Evolutionary conservation across 2,329 filamentous ascomycete genomes (phyloP).

Genomic region (Verticillium klebahnii): DNA sequence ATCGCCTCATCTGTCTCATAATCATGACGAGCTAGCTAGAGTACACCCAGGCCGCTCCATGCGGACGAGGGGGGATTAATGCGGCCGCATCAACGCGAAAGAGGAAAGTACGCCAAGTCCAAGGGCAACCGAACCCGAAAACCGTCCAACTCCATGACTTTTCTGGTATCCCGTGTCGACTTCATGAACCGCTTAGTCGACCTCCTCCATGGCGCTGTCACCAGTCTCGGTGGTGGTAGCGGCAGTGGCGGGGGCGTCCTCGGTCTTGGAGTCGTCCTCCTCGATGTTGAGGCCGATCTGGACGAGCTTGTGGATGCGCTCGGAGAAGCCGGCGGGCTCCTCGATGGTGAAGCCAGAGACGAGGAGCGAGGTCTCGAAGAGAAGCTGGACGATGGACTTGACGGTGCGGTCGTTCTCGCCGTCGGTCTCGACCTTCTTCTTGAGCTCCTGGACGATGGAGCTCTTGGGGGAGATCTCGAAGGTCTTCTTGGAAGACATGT

Average conservation of each 20-base stretch:
- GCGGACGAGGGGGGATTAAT: conserved; percentile 26
- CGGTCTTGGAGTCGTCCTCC: conserved; percentile 77
- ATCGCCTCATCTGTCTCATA: conserved; percentile 35
- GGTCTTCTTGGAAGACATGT: conserved; percentile 99
- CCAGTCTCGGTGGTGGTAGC: conserved; percentile 55
- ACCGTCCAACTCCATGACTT: conserved; percentile 35
- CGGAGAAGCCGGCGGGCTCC: conserved; percentile 94
- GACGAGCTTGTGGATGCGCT: conserved; percentile 99
- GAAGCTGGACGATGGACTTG: conserved; percentile 97
- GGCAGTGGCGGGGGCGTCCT: conserved; percentile 55
- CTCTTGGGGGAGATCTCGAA: conserved; percentile 99
- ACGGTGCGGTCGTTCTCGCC: conserved; percentile 98
- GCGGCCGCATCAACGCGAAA: conserved; percentile 19
- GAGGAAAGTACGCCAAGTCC: conserved; percentile 15
- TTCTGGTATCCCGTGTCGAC: conserved; percentile 28
- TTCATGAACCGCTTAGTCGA: conserved; percentile 65
- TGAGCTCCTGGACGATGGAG: conserved; percentile 96
- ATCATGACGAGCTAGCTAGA: conserved; percentile 36
- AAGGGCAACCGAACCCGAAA: conserved; percentile 22
- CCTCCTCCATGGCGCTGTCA: conserved; percentile 99
- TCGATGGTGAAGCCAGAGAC: conserved; percentile 99
- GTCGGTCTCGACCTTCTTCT: conserved; percentile 97
- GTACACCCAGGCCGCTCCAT: conserved; percentile 27
- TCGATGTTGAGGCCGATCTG: conserved; percentile 97
- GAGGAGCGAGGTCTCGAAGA: conserved; percentile 97